phyloP scores from a whole-genome alignment of 345 rosid genomes.

The Salix exigua region DNA sequence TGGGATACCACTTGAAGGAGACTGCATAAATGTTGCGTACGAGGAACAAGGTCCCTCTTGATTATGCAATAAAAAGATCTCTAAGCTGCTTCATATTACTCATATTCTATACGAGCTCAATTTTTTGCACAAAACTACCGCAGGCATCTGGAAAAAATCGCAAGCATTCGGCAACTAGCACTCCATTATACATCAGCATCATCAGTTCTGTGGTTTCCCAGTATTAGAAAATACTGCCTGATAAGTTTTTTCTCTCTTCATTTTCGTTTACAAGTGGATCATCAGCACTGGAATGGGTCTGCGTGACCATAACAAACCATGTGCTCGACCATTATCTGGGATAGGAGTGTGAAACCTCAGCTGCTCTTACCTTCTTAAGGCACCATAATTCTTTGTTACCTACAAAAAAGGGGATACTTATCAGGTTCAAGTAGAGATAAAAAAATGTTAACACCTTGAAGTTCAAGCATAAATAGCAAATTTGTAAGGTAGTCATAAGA shows the following conservation, averaged over 20 bases:
- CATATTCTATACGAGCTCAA: too few relatives aligned
- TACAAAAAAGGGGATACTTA: slow-evolving; percentile 17
- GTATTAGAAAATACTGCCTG: not conserved
- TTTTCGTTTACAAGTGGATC: too few relatives aligned
- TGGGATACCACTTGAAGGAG: too few relatives aligned
- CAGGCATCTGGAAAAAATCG: too few relatives aligned
- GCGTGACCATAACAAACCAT: not conserved
- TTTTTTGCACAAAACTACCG: too few relatives aligned
- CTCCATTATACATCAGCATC: too few relatives aligned
- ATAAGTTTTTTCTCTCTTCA: not conserved
- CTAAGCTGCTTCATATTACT: too few relatives aligned
- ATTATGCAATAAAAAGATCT: too few relatives aligned
- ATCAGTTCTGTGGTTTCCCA: too few relatives aligned
- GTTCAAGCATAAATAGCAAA: not conserved
- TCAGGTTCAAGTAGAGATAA: not conserved
- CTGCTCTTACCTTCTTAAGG: slow-evolving; percentile 49
- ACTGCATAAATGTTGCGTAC: too few relatives aligned
- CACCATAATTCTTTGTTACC: slow-evolving; percentile 87
- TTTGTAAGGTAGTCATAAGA: not conserved
- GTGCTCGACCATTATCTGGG: not conserved
- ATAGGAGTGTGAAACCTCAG: not conserved
- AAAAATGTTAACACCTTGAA: not conserved
- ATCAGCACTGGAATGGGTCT: not conserved
- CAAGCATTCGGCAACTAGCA: too few relatives aligned
- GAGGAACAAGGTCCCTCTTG: too few relatives aligned